A percentile compares a stretch with the other conserved stretches of the same genome.
These are phyloP conservation scores for Takakia lepidozioides DNA, from an alignment of 225 moss, liverwort and hornwort species.

Conservation along the genomic window DNA sequence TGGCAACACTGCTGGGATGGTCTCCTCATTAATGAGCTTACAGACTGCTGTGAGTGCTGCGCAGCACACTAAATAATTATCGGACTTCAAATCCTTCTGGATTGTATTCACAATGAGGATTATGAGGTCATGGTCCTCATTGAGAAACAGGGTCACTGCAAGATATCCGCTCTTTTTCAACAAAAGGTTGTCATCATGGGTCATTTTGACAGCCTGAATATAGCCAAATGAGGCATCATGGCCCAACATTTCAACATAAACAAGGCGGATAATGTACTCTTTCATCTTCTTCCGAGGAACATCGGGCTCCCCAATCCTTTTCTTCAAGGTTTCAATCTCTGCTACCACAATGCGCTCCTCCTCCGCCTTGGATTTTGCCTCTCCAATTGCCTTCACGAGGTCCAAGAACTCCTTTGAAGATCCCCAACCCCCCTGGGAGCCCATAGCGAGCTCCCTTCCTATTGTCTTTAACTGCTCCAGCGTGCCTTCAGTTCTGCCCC, in stretches of 20 bases:
- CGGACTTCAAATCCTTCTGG: constrained; percentile 95
- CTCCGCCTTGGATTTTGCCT: constrained; percentile 97
- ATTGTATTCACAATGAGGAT: constrained; percentile 99
- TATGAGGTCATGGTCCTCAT: constrained; percentile 94
- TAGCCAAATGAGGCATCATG: constrained; percentile 99
- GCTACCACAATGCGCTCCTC: constrained; percentile 87
- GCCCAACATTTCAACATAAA: constrained; percentile 98
- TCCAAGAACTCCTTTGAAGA: constrained; percentile 89
- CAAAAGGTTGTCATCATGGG: constrained; percentile 90
- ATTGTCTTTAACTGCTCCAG: constrained; percentile 97
- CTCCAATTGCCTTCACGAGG: constrained; percentile 94
- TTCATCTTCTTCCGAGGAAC: constrained; percentile 99
- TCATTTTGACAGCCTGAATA: constrained; percentile 98
- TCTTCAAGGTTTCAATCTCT: constrained; percentile 86
- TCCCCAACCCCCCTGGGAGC: constrained; percentile 76
- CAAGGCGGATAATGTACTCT: constrained; percentile 94
- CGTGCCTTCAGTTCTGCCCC: constrained; percentile 63
- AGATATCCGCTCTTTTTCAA: constrained; percentile 91
- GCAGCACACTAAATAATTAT: constrained; percentile 81
- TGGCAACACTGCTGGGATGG: constrained; percentile 92
- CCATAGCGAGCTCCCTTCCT: constrained; percentile 94
- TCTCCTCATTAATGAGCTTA: constrained; percentile 97
- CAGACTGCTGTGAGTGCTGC: constrained; percentile 96
- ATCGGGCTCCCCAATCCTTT: constrained; percentile 78
- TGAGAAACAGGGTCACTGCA: constrained; percentile 90